Evolutionary conservation across 306 rosid species (phyloP), one percentile per base, ranked within the genome.

Genomic region (Sechiopsis laciniata): DNA sequence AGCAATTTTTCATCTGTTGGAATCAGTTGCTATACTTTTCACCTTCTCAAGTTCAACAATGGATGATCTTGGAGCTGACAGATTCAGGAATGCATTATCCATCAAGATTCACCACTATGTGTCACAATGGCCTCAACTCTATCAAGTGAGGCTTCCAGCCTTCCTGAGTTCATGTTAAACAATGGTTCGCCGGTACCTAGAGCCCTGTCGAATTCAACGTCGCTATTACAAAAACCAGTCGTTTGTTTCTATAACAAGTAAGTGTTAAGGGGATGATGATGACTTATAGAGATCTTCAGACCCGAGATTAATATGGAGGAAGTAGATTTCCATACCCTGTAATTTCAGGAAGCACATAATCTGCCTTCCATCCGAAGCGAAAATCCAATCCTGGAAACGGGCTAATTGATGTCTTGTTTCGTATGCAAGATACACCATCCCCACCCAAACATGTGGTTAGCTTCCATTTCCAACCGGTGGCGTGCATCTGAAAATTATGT

Each of bases 401-500:
- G 37, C 37, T 32, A 32, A 32, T 32, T 32, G 37, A 32, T 32
- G 37, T 0, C 37, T 32, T 32, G 37, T 32, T 32, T 5, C 37
- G 37, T 32, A 32, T 32, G 37, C 37, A 5, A 32, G 37, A 32
- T 1, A 32, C 37, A 32, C 37, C 37, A 5, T 32, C 37, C 5
- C 37, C 37, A 32, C 37, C 55, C 77, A 84, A 88, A 87, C 96
- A 93, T 12, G 98, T 87, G n/a, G 91, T 85, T 58, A 94, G 94
- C 84, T 90, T 94, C 98, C 98, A 90, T 80, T 94, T 88, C 98
- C 98, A 94, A 54, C 97, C 95, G 55, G 89, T 94, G 66, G 98
- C 87, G 62, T 89, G 86, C 87, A 82, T 74, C 78, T 84, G 90
- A 84, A 90, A 94, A 83, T 83, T 94, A 82, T 90, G 95, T 60